Evolutionary conservation across 2,329 filamentous ascomycete species (phyloP).

Genomic region (Geosmithia putterillii): DNA sequence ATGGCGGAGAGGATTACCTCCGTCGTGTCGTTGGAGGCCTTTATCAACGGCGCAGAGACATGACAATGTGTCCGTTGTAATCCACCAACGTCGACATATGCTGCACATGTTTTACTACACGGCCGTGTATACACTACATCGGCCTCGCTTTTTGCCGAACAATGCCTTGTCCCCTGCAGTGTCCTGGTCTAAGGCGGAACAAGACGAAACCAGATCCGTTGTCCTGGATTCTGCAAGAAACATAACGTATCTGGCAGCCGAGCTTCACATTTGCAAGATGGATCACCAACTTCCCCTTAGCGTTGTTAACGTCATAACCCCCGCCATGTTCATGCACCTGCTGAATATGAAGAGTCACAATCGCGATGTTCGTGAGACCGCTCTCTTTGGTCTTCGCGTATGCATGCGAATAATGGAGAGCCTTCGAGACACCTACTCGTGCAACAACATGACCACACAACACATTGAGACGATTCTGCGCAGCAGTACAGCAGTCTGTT

Average conservation of each 20-base stretch:
- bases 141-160: background rate
- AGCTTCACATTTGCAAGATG: background rate
- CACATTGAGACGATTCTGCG: background rate
- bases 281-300: background rate
- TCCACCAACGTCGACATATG: background rate
- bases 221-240: background rate
- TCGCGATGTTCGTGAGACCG: background rate
- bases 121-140: background rate
- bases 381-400: background rate
- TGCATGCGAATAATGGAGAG: background rate
- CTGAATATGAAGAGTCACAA: background rate
- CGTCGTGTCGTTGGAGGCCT: background rate
- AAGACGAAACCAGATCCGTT: background rate
- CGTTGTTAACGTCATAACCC: background rate
- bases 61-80: background rate
- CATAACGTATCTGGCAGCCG: background rate
- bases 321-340: background rate
- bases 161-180: background rate
- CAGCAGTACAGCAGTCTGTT: background rate
- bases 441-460: background rate
- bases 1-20: background rate
- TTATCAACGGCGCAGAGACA: background rate
- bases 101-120: background rate
- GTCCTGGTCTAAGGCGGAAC: background rate
- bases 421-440: background rate